Base-by-base conservation (phyloP, 2,329 filamentous ascomycete species). In the Fusarium acutatum region DNA sequence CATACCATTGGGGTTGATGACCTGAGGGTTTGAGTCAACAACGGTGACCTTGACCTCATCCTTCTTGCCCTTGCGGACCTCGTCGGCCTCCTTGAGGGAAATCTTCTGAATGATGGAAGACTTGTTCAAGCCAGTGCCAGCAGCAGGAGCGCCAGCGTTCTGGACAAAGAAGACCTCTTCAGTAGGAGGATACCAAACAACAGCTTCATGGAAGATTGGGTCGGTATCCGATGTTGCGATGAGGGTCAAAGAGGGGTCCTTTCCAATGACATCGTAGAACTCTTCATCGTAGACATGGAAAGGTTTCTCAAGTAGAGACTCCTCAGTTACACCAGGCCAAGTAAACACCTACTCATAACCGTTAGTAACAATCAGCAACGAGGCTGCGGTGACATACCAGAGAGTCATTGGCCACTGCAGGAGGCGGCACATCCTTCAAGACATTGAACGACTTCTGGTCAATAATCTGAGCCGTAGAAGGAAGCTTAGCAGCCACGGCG, bases 141-240 rank as follows among this genome's bases (percentile, higher is more conserved):
- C 83, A 10, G 80, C 84, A 1, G 66, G 71, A 1, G 83, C 80
- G 0, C 87, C 87, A 1, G 87, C 86, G 43, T 86, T 87, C 64
- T 89, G 86, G 1, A 84, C 86, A 54, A 89, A 89, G 75, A 89
- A 88, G 13, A 88, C 81, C 64, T 88, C 87, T 32, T 88, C 83
- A 0, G 84, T 87, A 4, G 81, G 82, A 9, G 75, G 79, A 28
- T 83, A 85, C 86, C 86, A 90, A 0, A 88, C 83, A 11, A 87
- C 85, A 7, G 88, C 88, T 70, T 90, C 88, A 60, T 90, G 88
- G 52, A 88, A 89, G 12, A 88, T 71, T 0, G 86, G 86, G 57
- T 88, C 82, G 0, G 76, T 79, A 0, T 80, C 83, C 2, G 84
- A 81, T 10, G 83, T 80, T 3, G 85, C 86, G n/a, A 88, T 83